Conservation (phyloP, 176 grass and related monocot species). For the Paspalum notatum region DNA sequence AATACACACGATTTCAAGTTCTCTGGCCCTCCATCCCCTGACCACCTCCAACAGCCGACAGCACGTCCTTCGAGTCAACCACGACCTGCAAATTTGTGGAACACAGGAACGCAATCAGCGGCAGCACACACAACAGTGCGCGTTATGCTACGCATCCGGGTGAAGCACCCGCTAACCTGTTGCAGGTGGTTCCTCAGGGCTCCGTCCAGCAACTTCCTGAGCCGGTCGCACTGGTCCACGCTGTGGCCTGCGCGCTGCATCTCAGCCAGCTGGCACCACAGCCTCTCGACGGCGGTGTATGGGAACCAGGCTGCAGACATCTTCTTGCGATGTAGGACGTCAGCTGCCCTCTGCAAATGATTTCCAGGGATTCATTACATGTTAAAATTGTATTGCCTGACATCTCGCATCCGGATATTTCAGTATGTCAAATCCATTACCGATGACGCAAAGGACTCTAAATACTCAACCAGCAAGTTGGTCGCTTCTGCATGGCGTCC, state of each 20-base stretch:
- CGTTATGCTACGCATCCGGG: not conserved
- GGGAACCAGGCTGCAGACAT: constrained; percentile 88
- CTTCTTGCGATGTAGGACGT: constrained; percentile 80
- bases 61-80: constrained; percentile 72
- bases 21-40: constrained; percentile 39
- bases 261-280: constrained; percentile 86
- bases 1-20: constrained; percentile 10
- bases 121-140: not conserved
- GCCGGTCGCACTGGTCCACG: constrained; percentile 74
- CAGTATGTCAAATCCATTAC: constrained; percentile 42
- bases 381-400: not conserved
- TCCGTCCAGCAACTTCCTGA: constrained; percentile 73
- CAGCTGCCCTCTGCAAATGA: constrained; percentile 64
- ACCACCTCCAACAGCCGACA: constrained; percentile 52
- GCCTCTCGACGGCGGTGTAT: constrained; percentile 62
- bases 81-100: constrained; percentile 48
- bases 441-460: constrained; percentile 73
- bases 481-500: constrained; percentile 73
- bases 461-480: constrained; percentile 84
- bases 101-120: not conserved
- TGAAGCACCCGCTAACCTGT: constrained; percentile 46
- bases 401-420: constrained; percentile 6
- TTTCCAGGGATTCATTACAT: constrained; percentile 22
- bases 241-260: constrained; percentile 63
- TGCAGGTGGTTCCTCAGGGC: constrained; percentile 69